Conservation (phyloP, 345 rosid species). For the Camelina laxa region DNA sequence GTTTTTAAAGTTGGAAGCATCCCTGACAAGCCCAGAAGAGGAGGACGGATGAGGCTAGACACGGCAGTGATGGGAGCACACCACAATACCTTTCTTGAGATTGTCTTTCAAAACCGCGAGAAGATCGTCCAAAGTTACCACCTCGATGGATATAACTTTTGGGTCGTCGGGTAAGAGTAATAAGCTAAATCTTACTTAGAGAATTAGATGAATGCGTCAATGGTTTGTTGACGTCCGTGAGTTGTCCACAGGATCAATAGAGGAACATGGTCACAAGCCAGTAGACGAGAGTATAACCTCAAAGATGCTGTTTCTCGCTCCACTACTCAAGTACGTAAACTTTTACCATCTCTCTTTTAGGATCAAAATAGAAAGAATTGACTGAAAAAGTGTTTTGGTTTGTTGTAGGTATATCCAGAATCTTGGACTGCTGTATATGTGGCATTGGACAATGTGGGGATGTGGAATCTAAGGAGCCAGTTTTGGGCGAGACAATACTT, state of each 20-base stretch:
- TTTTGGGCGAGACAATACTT: constrained; percentile 48
- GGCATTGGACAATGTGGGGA: constrained; percentile 80
- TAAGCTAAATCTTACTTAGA: not conserved
- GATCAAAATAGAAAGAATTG: not conserved
- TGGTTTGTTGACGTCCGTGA: not conserved
- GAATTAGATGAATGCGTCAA: not conserved
- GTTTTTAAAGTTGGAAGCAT: constrained; percentile 73
- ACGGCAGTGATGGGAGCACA: constrained; percentile 79
- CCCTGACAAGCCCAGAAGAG: constrained; percentile 50
- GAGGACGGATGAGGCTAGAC: constrained; percentile 52
- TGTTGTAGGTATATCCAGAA: constrained; percentile 72
- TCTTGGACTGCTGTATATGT: constrained; percentile 85
- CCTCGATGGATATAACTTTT: constrained; percentile 75
- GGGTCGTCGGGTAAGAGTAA: constrained; percentile 79
- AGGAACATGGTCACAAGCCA: constrained; percentile 68
- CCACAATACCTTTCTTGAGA: constrained; percentile 62
- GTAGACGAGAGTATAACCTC: constrained; percentile 73
- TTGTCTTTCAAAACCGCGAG: constrained; percentile 78
- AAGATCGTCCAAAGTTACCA: constrained; percentile 80
- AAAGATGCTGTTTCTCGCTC: constrained; percentile 76
- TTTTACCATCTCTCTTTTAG: not conserved
- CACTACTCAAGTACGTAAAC: constrained; percentile 55
- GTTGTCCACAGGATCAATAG: constrained; percentile 62
- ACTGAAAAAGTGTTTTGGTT: not conserved
- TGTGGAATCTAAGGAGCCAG: constrained; percentile 83